These are phyloP conservation scores for Ustilago curta DNA, from an alignment of 1,284 basidiomycete species.

Conservation along the genomic window DNA sequence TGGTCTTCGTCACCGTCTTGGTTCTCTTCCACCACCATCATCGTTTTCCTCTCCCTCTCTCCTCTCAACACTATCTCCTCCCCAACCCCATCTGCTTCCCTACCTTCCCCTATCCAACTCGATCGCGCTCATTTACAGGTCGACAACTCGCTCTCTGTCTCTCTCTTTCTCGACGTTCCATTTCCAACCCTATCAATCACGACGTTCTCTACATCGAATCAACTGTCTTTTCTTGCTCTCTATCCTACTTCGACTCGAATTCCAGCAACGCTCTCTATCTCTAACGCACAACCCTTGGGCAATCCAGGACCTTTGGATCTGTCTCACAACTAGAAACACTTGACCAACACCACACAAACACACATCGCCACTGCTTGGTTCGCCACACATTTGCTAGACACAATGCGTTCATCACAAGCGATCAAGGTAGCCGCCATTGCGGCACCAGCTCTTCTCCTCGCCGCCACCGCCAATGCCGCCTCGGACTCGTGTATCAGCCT, in stretches of 20 bases:
- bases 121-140: slow-evolving; percentile 26
- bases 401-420: slow-evolving; percentile 44
- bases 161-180: slow-evolving; percentile 19
- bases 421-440: slow-evolving; percentile 35
- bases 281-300: slow-evolving; percentile 1
- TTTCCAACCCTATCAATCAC: slow-evolving; percentile 8
- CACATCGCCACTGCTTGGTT: neutral
- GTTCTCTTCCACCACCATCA: slow-evolving; percentile 45
- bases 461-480: slow-evolving; percentile 32
- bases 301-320: neutral
- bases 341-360: neutral
- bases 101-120: slow-evolving; percentile 17
- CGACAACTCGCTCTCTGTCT: slow-evolving; percentile 9
- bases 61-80: slow-evolving; percentile 16
- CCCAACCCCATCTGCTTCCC: slow-evolving; percentile 8
- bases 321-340: slow-evolving; percentile 1
- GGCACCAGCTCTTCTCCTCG: slow-evolving; percentile 32
- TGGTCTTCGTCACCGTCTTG: slow-evolving; percentile 35
- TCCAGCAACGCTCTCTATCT: slow-evolving; percentile 7
- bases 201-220: slow-evolving; percentile 25
- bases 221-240: slow-evolving; percentile 39
- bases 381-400: neutral
- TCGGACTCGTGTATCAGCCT: slow-evolving; percentile 57
- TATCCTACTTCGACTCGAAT: slow-evolving; percentile 4
- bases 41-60: slow-evolving; percentile 11